Evolutionary conservation across 257 asterid genomes (phyloP).

Genomic region (Ocimum tenuiflorum): DNA sequence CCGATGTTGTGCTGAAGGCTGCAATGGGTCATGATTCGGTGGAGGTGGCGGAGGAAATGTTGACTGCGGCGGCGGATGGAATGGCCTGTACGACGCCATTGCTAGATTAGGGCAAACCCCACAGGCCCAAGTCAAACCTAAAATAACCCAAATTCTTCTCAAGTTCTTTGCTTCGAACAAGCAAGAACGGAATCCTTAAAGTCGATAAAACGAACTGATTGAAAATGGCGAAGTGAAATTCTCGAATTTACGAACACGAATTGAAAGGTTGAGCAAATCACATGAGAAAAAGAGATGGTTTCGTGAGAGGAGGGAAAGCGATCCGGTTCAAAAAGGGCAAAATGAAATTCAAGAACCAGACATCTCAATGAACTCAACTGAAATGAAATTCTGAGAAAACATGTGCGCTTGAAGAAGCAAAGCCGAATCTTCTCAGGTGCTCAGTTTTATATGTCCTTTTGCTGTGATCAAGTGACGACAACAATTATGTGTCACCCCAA

Average conservation of each 20-base stretch:
- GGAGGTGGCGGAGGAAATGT: slow-evolving; percentile 49
- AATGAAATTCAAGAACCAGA: slow-evolving; percentile 7
- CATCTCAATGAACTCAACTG: not conserved
- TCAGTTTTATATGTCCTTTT: slow-evolving; percentile 1
- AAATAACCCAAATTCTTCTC: not conserved
- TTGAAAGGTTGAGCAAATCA: not conserved
- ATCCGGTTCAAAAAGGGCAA: slow-evolving; percentile 12
- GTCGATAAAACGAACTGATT: not conserved
- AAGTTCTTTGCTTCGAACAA: slow-evolving; percentile 2
- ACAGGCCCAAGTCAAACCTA: slow-evolving; percentile 3
- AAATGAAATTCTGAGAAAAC: not conserved
- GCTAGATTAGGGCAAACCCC: slow-evolving; percentile 2
- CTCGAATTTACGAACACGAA: not conserved
- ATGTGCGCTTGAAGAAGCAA: not conserved
- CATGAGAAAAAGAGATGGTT: not conserved
- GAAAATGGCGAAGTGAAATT: not conserved
- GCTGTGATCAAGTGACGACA: too few relatives aligned
- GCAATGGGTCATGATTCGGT: slow-evolving; percentile 48
- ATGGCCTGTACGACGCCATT: slow-evolving; percentile 93
- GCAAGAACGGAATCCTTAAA: not conserved
- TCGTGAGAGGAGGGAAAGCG: not conserved
- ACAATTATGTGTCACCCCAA: too few relatives aligned
- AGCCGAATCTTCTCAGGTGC: slow-evolving; percentile 11
- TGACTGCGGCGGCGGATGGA: slow-evolving; percentile 56
- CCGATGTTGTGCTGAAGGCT: slow-evolving; percentile 50